Evolutionary conservation across 2,329 filamentous ascomycete species (phyloP).

Genomic region (Akanthomyces dipterigenus): DNA sequence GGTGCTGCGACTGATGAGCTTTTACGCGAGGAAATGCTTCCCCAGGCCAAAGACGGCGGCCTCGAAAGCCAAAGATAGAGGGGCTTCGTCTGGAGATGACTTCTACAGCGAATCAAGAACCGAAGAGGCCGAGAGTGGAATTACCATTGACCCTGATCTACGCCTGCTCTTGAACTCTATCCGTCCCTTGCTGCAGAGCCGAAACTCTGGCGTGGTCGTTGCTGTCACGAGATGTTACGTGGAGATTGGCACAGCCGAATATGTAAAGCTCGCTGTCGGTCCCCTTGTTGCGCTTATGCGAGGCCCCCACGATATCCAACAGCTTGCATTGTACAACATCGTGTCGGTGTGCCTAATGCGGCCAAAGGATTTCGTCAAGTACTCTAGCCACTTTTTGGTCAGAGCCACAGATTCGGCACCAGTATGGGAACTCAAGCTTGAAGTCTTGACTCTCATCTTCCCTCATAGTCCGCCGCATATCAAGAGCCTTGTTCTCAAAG

Average conservation of each 20-base stretch:
- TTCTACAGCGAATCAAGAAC: conserved; percentile 69
- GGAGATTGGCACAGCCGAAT: conserved; percentile 72
- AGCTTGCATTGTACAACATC: conserved; percentile 88
- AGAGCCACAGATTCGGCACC: conserved; percentile 69
- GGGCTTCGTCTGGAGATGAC: conserved; percentile 47
- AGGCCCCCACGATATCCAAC: conserved; percentile 78
- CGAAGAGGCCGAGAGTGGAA: conserved; percentile 43
- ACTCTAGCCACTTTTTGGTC: conserved; percentile 84
- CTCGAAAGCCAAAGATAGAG: conserved; percentile 29
- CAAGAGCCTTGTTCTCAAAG: conserved; percentile 82
- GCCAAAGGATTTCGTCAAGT: conserved; percentile 77
- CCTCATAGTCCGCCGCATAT: conserved; percentile 68
- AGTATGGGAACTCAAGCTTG: conserved; percentile 87
- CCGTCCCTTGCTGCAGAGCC: conserved; percentile 79
- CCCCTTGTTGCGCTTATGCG: conserved; percentile 81
- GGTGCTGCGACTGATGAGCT: conserved; percentile 71
- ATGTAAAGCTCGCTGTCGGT: conserved; percentile 69
- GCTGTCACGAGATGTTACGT: conserved; percentile 80
- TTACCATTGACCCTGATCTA: conserved; percentile 73
- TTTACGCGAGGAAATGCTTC: conserved; percentile 84
- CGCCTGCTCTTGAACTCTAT: conserved; percentile 73
- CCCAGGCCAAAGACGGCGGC: conserved; percentile 58
- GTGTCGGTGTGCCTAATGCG: conserved; percentile 78
- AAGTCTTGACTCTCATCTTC: conserved; percentile 85
- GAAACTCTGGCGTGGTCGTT: conserved; percentile 87